Percentiles rank a stretch among this genome's conserved stretches.
Evolutionary conservation across 805 yeast genomes (phyloP).

Genomic region (Metschnikowia continentalis): DNA sequence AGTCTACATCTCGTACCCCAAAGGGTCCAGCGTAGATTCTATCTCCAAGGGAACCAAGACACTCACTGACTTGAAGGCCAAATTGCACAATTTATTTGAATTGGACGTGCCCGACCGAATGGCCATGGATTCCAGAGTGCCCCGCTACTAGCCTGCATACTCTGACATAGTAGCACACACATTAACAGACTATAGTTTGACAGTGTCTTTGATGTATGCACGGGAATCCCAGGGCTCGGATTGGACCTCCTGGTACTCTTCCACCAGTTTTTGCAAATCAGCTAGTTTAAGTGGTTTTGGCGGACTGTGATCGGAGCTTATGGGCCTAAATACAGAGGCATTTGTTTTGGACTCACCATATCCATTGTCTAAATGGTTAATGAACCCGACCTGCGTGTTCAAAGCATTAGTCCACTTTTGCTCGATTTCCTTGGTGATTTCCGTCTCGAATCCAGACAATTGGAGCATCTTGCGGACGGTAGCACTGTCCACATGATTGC

Average conservation of each 20-base stretch:
- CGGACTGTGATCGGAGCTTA: constrained; percentile 31
- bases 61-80: constrained; percentile 57
- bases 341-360: constrained; percentile 16
- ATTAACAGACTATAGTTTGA: constrained; percentile 1
- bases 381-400: constrained; percentile 47
- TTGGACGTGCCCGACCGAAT: constrained; percentile 74
- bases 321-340: constrained; percentile 27
- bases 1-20: constrained; percentile 66
- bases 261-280: constrained; percentile 11
- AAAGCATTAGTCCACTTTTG: constrained; percentile 30
- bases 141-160: constrained; percentile 4
- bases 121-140: constrained; percentile 73
- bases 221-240: not conserved
- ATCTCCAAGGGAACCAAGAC: constrained; percentile 63
- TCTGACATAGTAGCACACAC: no score
- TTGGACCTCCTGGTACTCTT: constrained; percentile 3
- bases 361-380: constrained; percentile 33
- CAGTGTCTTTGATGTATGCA: constrained; percentile 1
- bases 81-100: constrained; percentile 62
- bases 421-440: constrained; percentile 24
- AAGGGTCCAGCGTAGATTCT: constrained; percentile 70
- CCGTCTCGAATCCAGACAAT: constrained; percentile 46
- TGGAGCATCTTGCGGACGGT: constrained; percentile 33
- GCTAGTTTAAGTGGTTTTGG: constrained; percentile 22
- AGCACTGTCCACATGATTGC: constrained; percentile 15